Conservation (phyloP, 2,329 filamentous ascomycete species). For the Cordyceps tenuipes region DNA sequence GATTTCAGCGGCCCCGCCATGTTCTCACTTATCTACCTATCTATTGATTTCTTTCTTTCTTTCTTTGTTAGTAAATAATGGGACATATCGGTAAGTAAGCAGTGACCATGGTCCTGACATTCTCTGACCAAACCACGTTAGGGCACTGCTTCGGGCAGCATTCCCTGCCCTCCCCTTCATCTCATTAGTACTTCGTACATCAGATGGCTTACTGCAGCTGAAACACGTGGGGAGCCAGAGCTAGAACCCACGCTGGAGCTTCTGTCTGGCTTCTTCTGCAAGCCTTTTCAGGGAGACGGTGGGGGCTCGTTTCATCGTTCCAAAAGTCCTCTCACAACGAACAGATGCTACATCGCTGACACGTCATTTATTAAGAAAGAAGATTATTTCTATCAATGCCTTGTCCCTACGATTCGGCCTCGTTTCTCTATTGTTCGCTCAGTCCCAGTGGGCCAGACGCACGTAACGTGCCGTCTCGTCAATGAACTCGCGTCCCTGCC, state of each 20-base stretch:
- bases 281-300: neutral
- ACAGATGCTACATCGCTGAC: neutral
- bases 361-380: neutral
- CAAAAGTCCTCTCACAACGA: neutral
- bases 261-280: neutral
- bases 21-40: neutral
- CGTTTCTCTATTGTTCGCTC: neutral
- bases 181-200: too few relatives aligned
- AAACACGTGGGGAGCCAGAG: neutral
- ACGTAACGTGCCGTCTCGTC: conserved; percentile 24
- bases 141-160: too few relatives aligned
- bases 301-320: neutral
- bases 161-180: neutral
- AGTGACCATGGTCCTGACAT: neutral
- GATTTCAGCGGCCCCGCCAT: neutral
- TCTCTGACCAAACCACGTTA: neutral
- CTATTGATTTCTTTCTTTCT: too few relatives aligned
- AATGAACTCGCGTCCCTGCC: conserved; percentile 29
- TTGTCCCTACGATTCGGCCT: neutral
- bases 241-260: neutral
- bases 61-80: too few relatives aligned
- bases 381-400: neutral
- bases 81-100: too few relatives aligned
- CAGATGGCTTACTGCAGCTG: neutral
- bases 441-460: conserved; percentile 19